Percentiles rank a stretch among this genome's conserved stretches.
phyloP scores from a whole-genome alignment of 257 asterid genomes.

The Nicotiana tomentosiformis region DNA sequence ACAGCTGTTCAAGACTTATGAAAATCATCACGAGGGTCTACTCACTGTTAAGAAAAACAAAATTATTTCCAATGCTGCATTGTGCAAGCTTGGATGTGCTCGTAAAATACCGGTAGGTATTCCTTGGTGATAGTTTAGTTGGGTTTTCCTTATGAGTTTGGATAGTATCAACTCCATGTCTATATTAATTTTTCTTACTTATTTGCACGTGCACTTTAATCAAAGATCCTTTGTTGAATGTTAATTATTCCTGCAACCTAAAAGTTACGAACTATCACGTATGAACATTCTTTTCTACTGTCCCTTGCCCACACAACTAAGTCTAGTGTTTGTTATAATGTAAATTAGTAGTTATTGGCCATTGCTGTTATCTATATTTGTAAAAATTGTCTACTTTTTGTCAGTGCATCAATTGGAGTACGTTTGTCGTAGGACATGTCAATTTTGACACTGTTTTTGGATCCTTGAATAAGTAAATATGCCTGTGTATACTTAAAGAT shows the following conservation, averaged over 20 bases:
- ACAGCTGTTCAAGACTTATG: conserved; percentile 53
- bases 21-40: conserved; percentile 66
- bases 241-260: background rate
- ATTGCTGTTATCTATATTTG: background rate
- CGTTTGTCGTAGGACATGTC: background rate
- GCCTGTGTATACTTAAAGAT: background rate
- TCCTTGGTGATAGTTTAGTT: background rate
- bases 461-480: background rate
- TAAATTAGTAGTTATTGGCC: background rate
- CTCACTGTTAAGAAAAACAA: conserved; percentile 46
- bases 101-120: conserved; percentile 57
- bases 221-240: background rate
- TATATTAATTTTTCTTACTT: background rate
- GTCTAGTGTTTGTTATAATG: background rate
- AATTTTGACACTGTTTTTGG: background rate
- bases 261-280: background rate
- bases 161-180: background rate
- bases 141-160: background rate
- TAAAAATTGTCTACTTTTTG: background rate
- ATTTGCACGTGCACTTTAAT: background rate
- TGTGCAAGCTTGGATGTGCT: conserved; percentile 70
- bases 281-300: background rate
- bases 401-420: background rate
- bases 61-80: conserved; percentile 45
- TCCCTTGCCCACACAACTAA: background rate